phyloP scores from a whole-genome alignment of 1,139 yeast species.

The Kurtzmaniella natalensis region DNA sequence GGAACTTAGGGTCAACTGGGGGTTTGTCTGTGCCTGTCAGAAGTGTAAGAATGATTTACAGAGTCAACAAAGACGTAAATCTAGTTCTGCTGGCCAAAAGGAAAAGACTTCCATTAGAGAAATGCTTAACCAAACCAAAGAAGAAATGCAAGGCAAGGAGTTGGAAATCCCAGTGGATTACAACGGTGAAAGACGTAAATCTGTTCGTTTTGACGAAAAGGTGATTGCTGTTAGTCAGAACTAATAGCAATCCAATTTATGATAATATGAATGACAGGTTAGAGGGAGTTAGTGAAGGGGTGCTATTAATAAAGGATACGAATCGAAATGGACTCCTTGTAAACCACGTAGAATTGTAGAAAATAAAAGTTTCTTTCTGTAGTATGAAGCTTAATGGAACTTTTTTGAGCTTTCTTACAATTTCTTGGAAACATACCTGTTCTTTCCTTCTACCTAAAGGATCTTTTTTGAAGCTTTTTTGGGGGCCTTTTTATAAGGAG shows the following conservation, averaged over 20 bases:
- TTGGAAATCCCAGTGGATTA: constrained; percentile 37
- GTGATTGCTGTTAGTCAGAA: constrained; percentile 45
- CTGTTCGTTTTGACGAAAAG: constrained; percentile 68
- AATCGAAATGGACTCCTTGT: no score
- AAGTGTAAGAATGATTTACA: constrained; percentile 60
- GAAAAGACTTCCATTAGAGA: constrained; percentile 40
- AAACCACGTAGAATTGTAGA: no score
- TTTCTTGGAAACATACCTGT: no score
- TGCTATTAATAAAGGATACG: no score
- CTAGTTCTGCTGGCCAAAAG: constrained; percentile 18
- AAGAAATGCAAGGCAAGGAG: constrained; percentile 42
- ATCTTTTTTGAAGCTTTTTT: no score
- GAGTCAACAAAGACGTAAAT: constrained; percentile 33
- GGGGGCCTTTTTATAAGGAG: no score
- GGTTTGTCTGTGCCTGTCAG: constrained; percentile 67
- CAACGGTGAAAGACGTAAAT: constrained; percentile 54
- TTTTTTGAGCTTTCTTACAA: no score
- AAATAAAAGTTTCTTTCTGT: no score
- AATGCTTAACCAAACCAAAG: constrained; percentile 36
- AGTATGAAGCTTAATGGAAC: no score
- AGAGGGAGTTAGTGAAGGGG: no score
- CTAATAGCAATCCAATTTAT: no score
- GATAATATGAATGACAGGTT: not conserved
- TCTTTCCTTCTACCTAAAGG: no score
- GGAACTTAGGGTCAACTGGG: constrained; percentile 75